Conservation (phyloP, 257 asterid species). For the Nicotiana paniculata region DNA sequence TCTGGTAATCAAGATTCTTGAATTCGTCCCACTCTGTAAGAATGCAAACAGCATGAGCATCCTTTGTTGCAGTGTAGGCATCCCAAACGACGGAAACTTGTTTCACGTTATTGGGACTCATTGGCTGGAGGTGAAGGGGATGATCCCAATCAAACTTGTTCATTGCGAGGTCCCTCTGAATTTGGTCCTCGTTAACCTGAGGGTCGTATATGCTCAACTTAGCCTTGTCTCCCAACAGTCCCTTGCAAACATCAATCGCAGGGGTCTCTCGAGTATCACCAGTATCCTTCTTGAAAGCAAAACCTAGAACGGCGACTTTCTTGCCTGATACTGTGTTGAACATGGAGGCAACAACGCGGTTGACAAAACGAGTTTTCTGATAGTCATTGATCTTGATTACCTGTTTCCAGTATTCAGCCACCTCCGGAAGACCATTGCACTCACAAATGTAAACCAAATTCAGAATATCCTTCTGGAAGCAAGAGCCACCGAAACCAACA, state of each 20-base stretch:
- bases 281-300: slow-evolving; percentile 13
- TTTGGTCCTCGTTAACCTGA: slow-evolving; percentile 12
- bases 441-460: slow-evolving; percentile 12
- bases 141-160: slow-evolving; percentile 10
- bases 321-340: slow-evolving; percentile 9
- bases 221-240: slow-evolving; percentile 8
- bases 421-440: slow-evolving; percentile 6
- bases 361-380: slow-evolving; percentile 5
- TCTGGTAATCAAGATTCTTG: slow-evolving; percentile 24
- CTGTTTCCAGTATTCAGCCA: slow-evolving; percentile 8
- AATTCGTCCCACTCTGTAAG: slow-evolving; percentile 33
- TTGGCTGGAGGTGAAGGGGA: slow-evolving; percentile 9
- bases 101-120: slow-evolving; percentile 15
- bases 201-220: slow-evolving; percentile 10
- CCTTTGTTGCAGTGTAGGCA: slow-evolving; percentile 25
- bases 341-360: slow-evolving; percentile 5
- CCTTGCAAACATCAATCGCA: slow-evolving; percentile 12
- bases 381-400: slow-evolving; percentile 12
- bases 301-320: slow-evolving; percentile 5
- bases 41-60: slow-evolving; percentile 29
- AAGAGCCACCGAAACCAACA: slow-evolving; percentile 8
- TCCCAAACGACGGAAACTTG: slow-evolving; percentile 18
- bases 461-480: slow-evolving; percentile 11
- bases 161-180: background rate
- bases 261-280: slow-evolving; percentile 10